Evolutionary conservation across 345 rosid species (phyloP).

Genomic region (Excoecaria agallocha): DNA sequence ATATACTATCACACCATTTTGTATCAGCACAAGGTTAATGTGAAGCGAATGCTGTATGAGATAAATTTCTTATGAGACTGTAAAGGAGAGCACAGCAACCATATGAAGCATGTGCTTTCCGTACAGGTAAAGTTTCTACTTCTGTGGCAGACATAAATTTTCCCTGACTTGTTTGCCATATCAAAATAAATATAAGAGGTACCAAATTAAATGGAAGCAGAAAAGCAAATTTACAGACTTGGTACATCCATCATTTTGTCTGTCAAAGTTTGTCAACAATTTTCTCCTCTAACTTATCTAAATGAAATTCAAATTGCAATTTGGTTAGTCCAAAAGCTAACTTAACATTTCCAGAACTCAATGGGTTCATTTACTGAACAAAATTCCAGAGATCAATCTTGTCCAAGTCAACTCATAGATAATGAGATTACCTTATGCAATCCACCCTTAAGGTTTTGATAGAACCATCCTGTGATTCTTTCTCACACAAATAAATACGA

Average conservation of each 20-base stretch:
- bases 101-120: neutral
- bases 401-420: neutral
- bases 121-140: neutral
- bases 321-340: too few relatives aligned
- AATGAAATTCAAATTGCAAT: too few relatives aligned
- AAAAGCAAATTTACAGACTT: neutral
- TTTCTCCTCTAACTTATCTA: too few relatives aligned
- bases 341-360: too few relatives aligned
- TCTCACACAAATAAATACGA: too few relatives aligned
- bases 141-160: neutral
- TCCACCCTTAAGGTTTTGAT: neutral
- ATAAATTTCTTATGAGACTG: neutral
- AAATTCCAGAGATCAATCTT: too few relatives aligned
- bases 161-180: slow-evolving; percentile 2
- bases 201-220: neutral
- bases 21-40: neutral
- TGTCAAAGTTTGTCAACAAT: too few relatives aligned
- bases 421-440: neutral
- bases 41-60: neutral
- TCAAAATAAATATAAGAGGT: neutral
- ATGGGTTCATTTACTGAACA: too few relatives aligned
- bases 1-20: too few relatives aligned
- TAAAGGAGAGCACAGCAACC: neutral
- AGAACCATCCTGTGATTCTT: too few relatives aligned
- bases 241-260: neutral